Evolutionary conservation across 441 rosid genomes (phyloP), one percentile per base, ranked within the genome.

Genomic region (Gossypium armourianum): DNA sequence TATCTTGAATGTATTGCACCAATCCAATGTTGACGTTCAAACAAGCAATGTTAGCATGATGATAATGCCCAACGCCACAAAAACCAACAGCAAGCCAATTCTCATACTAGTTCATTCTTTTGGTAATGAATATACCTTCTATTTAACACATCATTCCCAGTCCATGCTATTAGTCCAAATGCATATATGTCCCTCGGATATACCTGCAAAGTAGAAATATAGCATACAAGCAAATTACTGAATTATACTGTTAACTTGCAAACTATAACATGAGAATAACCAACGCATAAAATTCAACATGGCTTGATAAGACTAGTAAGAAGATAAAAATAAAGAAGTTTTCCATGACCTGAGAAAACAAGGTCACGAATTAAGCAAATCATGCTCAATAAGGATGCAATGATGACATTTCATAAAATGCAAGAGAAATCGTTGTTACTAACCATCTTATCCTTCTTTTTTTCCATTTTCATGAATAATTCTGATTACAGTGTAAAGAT

Each of bases 81-180:
- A 68, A 52, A 4, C 26, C 28, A 13, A 62, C n/a, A 23, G 3
- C 4, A 5, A 21, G 21, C 54, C 32, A 15, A 62, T 28, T 29
- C 19, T 53, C 62, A 52, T 45, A 20, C 54, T 4, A 62, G 49
- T 53, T 13, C 15, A 47, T 32, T 4, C n/a, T 64, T 45, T 45
- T 10, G 45, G 20, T 19, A 58, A 62, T 2, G 55, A 67, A 50
- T 64, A 57, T 78, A 87, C 98, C 97, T 86, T 75, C 98, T 82
- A 82, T 93, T 93, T 57, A 93, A 73, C 50, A 90, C 91, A 52
- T 91, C 97, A 82, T 91, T 88, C 40, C 97, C 98, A 8, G 97
- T 93, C 98, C 98, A 91, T 3, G 95, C 88, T 83, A 93, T 79
- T 70, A 93, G 82, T 77, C 98, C 97, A 72, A 87, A 91, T 9